Evolutionary conservation across 345 rosid species (phyloP).

Genomic region (Eutrema japonicum): DNA sequence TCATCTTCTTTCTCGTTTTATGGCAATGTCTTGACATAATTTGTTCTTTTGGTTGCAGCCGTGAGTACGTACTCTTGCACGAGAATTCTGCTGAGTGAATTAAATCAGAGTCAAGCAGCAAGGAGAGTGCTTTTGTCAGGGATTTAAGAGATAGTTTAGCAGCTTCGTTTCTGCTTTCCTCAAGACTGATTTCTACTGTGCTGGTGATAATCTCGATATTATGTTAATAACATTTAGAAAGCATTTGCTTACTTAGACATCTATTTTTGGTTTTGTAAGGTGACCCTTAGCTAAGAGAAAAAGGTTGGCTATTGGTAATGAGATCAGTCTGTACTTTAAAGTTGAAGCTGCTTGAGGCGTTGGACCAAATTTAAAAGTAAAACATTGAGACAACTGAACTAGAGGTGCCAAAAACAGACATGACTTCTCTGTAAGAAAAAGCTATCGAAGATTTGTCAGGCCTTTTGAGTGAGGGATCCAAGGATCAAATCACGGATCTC

Average conservation of each 20-base stretch:
- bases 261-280: slow-evolving; percentile 2
- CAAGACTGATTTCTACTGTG: background rate
- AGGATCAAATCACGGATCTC: slow-evolving; percentile 74
- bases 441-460: slow-evolving; percentile 44
- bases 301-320: slow-evolving; percentile 1
- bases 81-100: slow-evolving; percentile 64
- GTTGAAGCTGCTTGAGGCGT: slow-evolving; percentile 19
- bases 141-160: background rate
- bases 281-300: slow-evolving; percentile 16
- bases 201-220: slow-evolving; percentile 19
- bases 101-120: slow-evolving; percentile 5
- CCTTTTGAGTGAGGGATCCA: slow-evolving; percentile 60
- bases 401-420: slow-evolving; percentile 16
- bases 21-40: slow-evolving; percentile 8
- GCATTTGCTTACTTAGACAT: slow-evolving; percentile 5
- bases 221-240: slow-evolving; percentile 36
- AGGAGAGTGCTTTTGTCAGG: slow-evolving; percentile 8
- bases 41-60: slow-evolving; percentile 57
- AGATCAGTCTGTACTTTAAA: slow-evolving; percentile 22
- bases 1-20: background rate
- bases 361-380: slow-evolving; percentile 28
- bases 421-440: slow-evolving; percentile 1
- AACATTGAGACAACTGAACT: background rate
- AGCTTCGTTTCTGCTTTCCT: background rate
- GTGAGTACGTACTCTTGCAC: slow-evolving; percentile 79